These are phyloP conservation scores for Vanrija sp. DNA, from an alignment of 1,284 basidiomycete species.

Conservation along the genomic window DNA sequence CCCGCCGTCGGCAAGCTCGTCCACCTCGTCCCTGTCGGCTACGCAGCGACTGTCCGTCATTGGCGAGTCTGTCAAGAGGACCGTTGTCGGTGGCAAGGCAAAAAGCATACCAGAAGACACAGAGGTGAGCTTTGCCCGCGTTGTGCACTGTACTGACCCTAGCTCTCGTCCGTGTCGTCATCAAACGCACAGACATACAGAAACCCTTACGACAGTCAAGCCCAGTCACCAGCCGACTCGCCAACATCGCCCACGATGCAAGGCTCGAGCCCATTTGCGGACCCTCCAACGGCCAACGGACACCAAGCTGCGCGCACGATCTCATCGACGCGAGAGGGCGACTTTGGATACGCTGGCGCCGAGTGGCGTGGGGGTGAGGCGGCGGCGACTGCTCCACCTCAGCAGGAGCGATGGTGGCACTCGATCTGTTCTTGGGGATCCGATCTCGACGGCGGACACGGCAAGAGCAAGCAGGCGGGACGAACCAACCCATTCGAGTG, in stretches of 20 bases:
- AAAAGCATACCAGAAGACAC: conserved; percentile 8
- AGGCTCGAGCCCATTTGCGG: conserved; percentile 26
- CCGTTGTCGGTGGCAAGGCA: conserved; percentile 17
- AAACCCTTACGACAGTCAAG: conserved; percentile 31
- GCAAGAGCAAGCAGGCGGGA: conserved; percentile 30
- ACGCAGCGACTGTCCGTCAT: conserved; percentile 6
- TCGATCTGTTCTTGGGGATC: conserved; percentile 42
- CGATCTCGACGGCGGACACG: conserved; percentile 40
- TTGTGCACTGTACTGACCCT: background rate
- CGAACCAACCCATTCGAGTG: conserved; percentile 43
- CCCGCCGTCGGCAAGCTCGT: conserved; percentile 16
- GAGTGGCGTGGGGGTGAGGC: conserved; percentile 32
- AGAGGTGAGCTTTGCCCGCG: conserved; percentile 20
- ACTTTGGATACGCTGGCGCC: conserved; percentile 27
- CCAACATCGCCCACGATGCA: conserved; percentile 13
- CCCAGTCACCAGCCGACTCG: conserved; percentile 1
- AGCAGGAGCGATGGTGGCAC: conserved; percentile 43
- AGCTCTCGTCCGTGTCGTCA: background rate
- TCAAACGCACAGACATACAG: conserved; percentile 11
- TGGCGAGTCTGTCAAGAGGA: conserved; percentile 3
- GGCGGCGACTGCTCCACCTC: conserved; percentile 1
- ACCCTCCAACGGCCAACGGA: conserved; percentile 14
- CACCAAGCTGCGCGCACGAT: conserved; percentile 1
- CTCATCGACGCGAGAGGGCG: conserved; percentile 13
- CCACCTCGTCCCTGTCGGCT: conserved; percentile 13